A percentile compares a stretch with the other conserved stretches of the same genome.
phyloP scores from a whole-genome alignment of 2,329 filamentous ascomycete species.

The Trichoderma asperellum region DNA sequence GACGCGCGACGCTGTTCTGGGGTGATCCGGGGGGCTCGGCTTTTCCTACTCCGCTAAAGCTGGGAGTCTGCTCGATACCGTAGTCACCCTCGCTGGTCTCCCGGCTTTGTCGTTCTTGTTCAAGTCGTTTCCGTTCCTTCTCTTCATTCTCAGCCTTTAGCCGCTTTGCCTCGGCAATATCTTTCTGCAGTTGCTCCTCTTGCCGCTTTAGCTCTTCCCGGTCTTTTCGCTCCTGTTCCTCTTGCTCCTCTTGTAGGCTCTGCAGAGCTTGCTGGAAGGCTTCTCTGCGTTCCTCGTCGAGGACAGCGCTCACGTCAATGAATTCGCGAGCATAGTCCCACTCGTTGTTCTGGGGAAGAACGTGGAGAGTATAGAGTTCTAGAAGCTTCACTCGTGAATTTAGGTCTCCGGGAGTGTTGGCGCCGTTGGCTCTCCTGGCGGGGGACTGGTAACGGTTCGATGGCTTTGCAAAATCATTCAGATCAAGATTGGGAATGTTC shows the following conservation, averaged over 20 bases:
- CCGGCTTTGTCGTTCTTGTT: slow-evolving; percentile 57
- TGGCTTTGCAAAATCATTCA: slow-evolving; percentile 57
- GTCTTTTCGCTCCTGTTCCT: slow-evolving; percentile 69
- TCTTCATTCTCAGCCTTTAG: slow-evolving; percentile 63
- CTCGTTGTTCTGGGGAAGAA: slow-evolving; percentile 89
- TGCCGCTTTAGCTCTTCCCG: slow-evolving; percentile 60
- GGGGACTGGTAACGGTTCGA: slow-evolving; percentile 50
- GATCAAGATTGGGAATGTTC: slow-evolving; percentile 71
- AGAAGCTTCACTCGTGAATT: slow-evolving; percentile 87
- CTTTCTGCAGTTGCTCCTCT: slow-evolving; percentile 59
- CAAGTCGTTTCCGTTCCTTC: slow-evolving; percentile 54
- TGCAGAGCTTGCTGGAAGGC: slow-evolving; percentile 86
- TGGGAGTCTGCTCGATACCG: slow-evolving; percentile 63
- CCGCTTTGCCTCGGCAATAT: slow-evolving; percentile 61
- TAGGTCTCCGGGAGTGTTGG: slow-evolving; percentile 82
- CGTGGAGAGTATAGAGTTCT: slow-evolving; percentile 92
- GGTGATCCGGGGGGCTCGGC: slow-evolving; percentile 39
- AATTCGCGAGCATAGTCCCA: slow-evolving; percentile 96
- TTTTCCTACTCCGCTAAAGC: slow-evolving; percentile 43
- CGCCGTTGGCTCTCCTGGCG: slow-evolving; percentile 61
- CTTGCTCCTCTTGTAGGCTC: slow-evolving; percentile 80
- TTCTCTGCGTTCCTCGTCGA: slow-evolving; percentile 90
- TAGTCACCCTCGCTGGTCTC: slow-evolving; percentile 68
- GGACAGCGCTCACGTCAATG: slow-evolving; percentile 79
- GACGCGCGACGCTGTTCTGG: slow-evolving; percentile 43